Conservation (phyloP, 2,329 filamentous ascomycete species). For the Aspergillus udagawae region DNA sequence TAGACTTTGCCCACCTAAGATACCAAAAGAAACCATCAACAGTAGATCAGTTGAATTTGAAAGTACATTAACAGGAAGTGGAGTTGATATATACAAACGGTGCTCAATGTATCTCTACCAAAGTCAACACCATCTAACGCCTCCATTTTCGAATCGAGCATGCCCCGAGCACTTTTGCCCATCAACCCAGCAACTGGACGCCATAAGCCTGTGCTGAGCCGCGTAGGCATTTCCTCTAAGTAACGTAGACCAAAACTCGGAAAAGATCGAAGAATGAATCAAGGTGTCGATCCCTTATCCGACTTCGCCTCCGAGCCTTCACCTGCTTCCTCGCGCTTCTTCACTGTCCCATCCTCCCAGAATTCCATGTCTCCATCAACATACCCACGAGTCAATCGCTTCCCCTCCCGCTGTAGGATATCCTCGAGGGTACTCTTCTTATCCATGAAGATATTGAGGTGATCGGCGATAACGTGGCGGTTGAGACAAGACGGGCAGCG, state of each 20-base stretch:
- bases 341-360: conserved; percentile 68
- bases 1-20: too few species aligned
- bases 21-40: too few species aligned
- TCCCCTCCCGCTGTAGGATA: conserved; percentile 42
- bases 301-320: conserved; percentile 1
- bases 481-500: conserved; percentile 82
- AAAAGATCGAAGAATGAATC: background rate
- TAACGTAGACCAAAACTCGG: background rate
- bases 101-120: conserved; percentile 10
- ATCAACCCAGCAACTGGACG: background rate
- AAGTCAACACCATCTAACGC: conserved; percentile 2
- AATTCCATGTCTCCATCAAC: conserved; percentile 87
- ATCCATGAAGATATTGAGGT: conserved; percentile 61
- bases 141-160: background rate
- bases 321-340: conserved; percentile 10
- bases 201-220: background rate
- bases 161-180: background rate
- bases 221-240: background rate
- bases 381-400: conserved; percentile 75
- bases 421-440: conserved; percentile 41
- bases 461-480: conserved; percentile 87
- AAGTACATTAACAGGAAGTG: background rate
- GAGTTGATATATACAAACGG: conserved; percentile 11
- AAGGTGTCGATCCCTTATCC: conserved; percentile 2
- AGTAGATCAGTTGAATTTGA: background rate